Evolutionary conservation across 2,329 filamentous ascomycete species (phyloP).

Genomic region (Leptographium wingfieldii): DNA sequence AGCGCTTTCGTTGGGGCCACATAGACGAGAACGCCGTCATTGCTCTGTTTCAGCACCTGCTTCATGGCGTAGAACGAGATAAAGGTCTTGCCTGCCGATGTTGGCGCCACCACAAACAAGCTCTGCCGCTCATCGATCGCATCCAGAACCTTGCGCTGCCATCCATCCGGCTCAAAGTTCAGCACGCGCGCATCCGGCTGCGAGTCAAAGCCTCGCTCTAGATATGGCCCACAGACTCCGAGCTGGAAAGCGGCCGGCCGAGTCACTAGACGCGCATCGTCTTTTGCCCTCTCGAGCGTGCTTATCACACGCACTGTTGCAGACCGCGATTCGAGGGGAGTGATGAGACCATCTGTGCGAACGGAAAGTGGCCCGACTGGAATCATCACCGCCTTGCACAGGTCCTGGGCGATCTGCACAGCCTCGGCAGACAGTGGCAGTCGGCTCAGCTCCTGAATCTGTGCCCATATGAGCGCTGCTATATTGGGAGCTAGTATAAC

Average conservation of each 20-base stretch:
- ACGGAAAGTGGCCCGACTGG: too few relatives aligned
- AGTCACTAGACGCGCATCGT: too few relatives aligned
- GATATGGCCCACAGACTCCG: conserved; percentile 55
- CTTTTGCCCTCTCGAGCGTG: too few relatives aligned
- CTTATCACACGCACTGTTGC: too few relatives aligned
- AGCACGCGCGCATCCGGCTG: conserved; percentile 51
- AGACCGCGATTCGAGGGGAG: too few relatives aligned
- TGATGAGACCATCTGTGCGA: too few relatives aligned
- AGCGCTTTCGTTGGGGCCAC: conserved; percentile 72
- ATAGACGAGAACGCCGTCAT: conserved; percentile 63
- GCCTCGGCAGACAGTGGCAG: too few relatives aligned
- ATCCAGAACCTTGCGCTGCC: conserved; percentile 64
- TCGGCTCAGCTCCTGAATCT: too few relatives aligned
- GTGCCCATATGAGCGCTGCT: too few relatives aligned
- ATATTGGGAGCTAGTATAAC: too few relatives aligned
- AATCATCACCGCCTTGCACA: too few relatives aligned
- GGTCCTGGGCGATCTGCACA: too few relatives aligned
- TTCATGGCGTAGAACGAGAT: conserved; percentile 80
- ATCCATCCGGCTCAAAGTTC: conserved; percentile 57
- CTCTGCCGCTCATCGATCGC: conserved; percentile 58
- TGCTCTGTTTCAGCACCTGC: conserved; percentile 52
- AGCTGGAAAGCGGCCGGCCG: conserved; percentile 46
- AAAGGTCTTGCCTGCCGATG: conserved; percentile 70
- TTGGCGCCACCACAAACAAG: conserved; percentile 64
- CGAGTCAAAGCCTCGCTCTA: conserved; percentile 63